These are phyloP conservation scores for Talaromyces thailandensis DNA, from an alignment of 495 filamentous ascomycete species.

Conservation along the genomic window DNA sequence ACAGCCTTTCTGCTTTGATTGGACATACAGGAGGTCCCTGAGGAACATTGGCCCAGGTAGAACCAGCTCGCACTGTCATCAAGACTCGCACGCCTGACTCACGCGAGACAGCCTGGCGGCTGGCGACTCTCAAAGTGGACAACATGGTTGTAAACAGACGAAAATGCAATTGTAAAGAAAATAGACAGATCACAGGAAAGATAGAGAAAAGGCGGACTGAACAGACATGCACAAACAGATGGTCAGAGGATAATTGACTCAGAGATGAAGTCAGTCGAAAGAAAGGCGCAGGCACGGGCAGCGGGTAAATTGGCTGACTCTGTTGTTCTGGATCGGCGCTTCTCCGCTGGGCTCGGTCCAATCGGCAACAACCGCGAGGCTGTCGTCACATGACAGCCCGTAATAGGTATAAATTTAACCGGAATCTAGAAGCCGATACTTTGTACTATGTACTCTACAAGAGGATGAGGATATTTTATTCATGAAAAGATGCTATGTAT, in stretches of 20 bases:
- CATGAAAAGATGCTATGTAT: not conserved
- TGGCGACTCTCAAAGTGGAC: conserved; percentile 46
- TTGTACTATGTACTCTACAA: no score
- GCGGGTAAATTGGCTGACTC: conserved; percentile 4
- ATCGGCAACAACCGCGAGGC: not conserved
- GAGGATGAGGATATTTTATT: no score
- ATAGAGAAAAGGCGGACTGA: not conserved
- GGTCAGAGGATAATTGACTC: not conserved
- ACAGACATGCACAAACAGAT: not conserved
- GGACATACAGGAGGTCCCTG: conserved; percentile 85
- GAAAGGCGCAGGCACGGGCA: conserved; percentile 18
- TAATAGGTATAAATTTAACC: not conserved
- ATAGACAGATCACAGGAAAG: not conserved
- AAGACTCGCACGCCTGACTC: conserved; percentile 37
- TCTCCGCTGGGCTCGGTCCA: not conserved
- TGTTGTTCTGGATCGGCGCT: not conserved
- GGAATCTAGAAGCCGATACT: conserved; percentile 3
- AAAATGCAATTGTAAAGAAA: conserved; percentile 11
- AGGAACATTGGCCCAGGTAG: conserved; percentile 81
- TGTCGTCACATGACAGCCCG: not conserved
- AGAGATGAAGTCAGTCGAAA: conserved; percentile 13
- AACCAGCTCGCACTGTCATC: conserved; percentile 53
- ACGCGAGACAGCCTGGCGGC: conserved; percentile 43
- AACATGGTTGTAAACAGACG: conserved; percentile 34
- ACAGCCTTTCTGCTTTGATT: conserved; percentile 2